phyloP scores from a whole-genome alignment of 2,329 filamentous ascomycete genomes.

The Sarocladium brachiariae region DNA sequence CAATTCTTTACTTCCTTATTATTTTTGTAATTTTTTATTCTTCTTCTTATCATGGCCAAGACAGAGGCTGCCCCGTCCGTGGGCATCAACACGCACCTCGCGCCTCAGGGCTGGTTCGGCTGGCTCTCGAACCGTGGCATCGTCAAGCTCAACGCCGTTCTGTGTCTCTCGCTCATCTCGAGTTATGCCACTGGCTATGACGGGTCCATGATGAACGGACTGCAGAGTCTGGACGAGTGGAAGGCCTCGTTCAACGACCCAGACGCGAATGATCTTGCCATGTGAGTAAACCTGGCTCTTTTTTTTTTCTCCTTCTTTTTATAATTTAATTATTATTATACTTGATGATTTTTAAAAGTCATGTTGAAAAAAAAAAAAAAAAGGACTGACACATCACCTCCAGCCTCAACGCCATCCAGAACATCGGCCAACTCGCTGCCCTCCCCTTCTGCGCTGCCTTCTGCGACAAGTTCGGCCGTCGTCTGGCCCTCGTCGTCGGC shows the following conservation, averaged over 20 bases:
- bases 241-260: slow-evolving; percentile 21
- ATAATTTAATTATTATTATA: no score
- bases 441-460: slow-evolving; percentile 7
- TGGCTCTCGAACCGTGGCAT: slow-evolving; percentile 10
- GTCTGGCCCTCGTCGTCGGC: slow-evolving; percentile 24
- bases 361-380: no score
- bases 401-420: slow-evolving; percentile 7
- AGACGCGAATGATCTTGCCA: slow-evolving; percentile 18
- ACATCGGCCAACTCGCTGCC: slow-evolving; percentile 4
- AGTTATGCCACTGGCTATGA: slow-evolving; percentile 17
- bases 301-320: neutral
- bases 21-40: neutral
- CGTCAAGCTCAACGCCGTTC: slow-evolving; percentile 10
- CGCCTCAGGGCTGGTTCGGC: neutral
- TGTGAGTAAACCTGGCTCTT: neutral
- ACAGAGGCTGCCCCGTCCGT: neutral
- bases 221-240: slow-evolving; percentile 22
- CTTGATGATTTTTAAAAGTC: no score
- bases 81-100: slow-evolving; percentile 6
- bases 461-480: slow-evolving; percentile 17
- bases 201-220: slow-evolving; percentile 34
- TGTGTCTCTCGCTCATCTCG: slow-evolving; percentile 9
- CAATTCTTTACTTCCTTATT: neutral
- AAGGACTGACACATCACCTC: neutral
- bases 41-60: neutral